Conservation (phyloP, 1,139 yeast species). For the Hyphopichia buzzinii region DNA sequence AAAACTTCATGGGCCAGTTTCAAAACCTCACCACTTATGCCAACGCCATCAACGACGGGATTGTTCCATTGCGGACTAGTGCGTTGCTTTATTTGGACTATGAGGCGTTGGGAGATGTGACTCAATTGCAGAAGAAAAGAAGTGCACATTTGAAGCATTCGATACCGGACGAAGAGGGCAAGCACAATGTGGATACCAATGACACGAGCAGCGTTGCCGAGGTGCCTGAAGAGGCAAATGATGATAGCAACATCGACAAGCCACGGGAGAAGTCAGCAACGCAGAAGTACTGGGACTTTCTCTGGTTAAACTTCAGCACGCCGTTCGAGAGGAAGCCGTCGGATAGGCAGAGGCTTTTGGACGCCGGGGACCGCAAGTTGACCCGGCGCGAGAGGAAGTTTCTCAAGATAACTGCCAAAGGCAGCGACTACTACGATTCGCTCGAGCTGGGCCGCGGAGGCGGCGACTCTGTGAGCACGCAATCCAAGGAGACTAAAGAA, state of each 20-base stretch:
- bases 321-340: constrained; percentile 4
- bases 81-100: constrained; percentile 51
- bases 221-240: constrained; percentile 5
- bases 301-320: constrained; percentile 3
- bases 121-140: constrained; percentile 18
- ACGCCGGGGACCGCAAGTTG: constrained; percentile 8
- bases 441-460: no score
- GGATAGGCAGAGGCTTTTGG: not conserved
- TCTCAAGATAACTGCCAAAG: constrained; percentile 26
- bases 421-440: constrained; percentile 12
- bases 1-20: constrained; percentile 61
- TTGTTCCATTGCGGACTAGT: constrained; percentile 75
- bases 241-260: constrained; percentile 1
- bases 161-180: not conserved
- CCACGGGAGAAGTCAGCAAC: constrained; percentile 1
- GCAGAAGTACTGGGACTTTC: constrained; percentile 5
- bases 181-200: not conserved
- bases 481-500: constrained; percentile 6
- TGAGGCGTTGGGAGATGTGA: constrained; percentile 39
- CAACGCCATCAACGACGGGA: constrained; percentile 85
- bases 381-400: constrained; percentile 22
- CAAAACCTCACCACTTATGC: constrained; percentile 72
- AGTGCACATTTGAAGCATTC: constrained; percentile 3
- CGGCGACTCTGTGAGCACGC: constrained; percentile 2
- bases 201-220: constrained; percentile 6